Percentiles rank a stretch among this genome's conserved stretches.
Evolutionary conservation across 2,329 filamentous ascomycete genomes (phyloP).

Genomic region (Trichophyton rubrum): DNA sequence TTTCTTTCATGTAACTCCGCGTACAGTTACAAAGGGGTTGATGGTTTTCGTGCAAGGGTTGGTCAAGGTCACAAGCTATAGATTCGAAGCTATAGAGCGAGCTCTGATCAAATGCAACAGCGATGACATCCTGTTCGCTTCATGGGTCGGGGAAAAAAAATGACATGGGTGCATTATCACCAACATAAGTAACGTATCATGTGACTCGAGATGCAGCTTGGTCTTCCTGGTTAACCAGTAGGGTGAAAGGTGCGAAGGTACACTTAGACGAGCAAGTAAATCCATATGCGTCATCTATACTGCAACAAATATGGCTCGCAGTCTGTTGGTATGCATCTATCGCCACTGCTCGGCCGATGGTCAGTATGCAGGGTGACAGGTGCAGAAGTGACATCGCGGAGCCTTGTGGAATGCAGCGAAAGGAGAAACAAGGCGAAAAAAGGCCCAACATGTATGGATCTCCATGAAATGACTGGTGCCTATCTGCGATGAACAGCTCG

Average conservation of each 20-base stretch:
- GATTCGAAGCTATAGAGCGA: background rate
- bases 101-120: background rate
- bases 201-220: background rate
- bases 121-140: background rate
- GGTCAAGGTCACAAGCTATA: background rate
- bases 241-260: background rate
- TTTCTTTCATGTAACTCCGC: background rate
- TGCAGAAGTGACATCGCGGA: background rate
- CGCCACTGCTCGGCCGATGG: background rate
- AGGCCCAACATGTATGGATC: background rate
- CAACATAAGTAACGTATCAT: background rate
- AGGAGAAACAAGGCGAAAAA: background rate
- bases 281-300: background rate
- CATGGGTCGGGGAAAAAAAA: background rate
- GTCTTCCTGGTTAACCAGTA: background rate
- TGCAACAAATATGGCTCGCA: background rate
- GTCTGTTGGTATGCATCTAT: background rate
- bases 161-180: constrained; percentile 1
- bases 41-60: background rate
- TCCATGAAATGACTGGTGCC: background rate
- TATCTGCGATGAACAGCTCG: background rate
- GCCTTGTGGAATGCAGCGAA: background rate
- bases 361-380: background rate
- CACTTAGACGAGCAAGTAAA: background rate
- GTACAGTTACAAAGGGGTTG: background rate